Percentiles rank a stretch among this genome's conserved stretches.
Evolutionary conservation across 257 asterid genomes (phyloP).

Genomic region (Osmanthus fragrans): DNA sequence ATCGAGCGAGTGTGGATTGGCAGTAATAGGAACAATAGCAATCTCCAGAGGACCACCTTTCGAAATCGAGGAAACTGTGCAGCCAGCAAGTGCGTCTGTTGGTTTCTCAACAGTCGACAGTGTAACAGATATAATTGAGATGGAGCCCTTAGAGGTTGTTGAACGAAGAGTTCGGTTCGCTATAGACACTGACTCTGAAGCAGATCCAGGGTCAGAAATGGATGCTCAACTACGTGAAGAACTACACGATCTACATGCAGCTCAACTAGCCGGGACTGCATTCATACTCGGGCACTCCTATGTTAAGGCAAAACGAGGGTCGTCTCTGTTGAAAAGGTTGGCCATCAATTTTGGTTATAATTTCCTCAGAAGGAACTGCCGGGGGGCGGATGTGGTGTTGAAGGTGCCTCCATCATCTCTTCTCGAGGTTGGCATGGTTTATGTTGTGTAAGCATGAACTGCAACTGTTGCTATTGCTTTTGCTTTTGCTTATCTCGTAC

Average conservation of each 20-base stretch:
- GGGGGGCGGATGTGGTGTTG: conserved; percentile 88
- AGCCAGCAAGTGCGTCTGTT: conserved; percentile 67
- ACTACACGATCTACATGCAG: conserved; percentile 65
- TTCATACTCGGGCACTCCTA: conserved; percentile 90
- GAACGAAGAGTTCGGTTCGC: conserved; percentile 67
- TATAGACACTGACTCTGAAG: conserved; percentile 38
- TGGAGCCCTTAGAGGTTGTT: conserved; percentile 37
- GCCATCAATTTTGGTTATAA: conserved; percentile 83
- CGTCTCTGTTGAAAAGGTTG: conserved; percentile 74
- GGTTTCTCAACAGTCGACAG: conserved; percentile 57
- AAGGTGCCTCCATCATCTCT: conserved; percentile 97
- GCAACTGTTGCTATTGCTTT: neutral
- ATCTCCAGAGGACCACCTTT: conserved; percentile 45
- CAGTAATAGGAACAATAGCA: conserved; percentile 72
- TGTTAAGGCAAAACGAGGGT: conserved; percentile 79
- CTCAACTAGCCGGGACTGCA: conserved; percentile 81
- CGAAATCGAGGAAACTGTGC: conserved; percentile 54
- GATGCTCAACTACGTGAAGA: conserved; percentile 57
- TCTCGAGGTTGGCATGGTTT: conserved; percentile 95
- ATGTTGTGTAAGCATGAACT: conserved; percentile 49
- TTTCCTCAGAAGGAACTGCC: conserved; percentile 74
- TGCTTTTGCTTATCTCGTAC: neutral
- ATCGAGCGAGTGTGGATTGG: conserved; percentile 61
- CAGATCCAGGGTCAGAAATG: conserved; percentile 35
- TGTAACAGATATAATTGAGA: conserved; percentile 44